These are phyloP conservation scores for Teratosphaeria gauchensis DNA, from an alignment of 2,329 filamentous ascomycete genomes.

Conservation along the genomic window DNA sequence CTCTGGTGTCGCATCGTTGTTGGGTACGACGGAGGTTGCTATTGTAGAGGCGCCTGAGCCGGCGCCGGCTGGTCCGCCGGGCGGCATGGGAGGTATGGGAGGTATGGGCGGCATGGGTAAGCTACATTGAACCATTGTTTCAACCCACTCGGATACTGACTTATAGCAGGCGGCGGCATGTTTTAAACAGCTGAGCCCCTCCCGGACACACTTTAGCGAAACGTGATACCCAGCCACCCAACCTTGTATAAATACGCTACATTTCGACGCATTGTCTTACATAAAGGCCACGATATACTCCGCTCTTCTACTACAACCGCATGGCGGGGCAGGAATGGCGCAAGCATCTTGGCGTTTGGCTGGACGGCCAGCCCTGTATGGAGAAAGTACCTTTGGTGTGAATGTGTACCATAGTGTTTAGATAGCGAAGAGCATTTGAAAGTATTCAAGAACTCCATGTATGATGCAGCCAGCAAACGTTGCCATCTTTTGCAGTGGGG, in stretches of 20 bases:
- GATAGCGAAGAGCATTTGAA: conserved; percentile 5
- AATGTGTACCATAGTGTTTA: conserved; percentile 11
- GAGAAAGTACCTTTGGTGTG: conserved; percentile 2
- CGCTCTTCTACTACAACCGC: conserved; percentile 3
- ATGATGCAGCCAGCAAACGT: no score
- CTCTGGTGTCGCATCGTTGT: conserved; percentile 88
- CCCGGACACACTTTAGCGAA: not conserved
- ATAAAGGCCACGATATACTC: conserved; percentile 1
- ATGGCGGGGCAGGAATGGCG: conserved; percentile 2
- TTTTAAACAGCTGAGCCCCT: not conserved
- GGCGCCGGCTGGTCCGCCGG: conserved; percentile 31
- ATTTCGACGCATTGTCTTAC: conserved; percentile 4
- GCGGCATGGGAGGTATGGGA: conserved; percentile 52
- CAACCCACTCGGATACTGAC: not conserved
- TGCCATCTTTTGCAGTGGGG: no score
- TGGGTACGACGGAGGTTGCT: conserved; percentile 95
- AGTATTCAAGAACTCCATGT: not conserved
- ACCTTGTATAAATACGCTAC: conserved; percentile 1
- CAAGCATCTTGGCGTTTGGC: not conserved
- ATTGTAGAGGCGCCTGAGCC: conserved; percentile 88
- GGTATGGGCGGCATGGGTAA: conserved; percentile 39
- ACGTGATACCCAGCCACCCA: conserved; percentile 1
- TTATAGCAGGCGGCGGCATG: not conserved
- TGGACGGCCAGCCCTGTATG: not conserved
- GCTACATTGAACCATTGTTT: not conserved